phyloP scores from a whole-genome alignment of 306 rosid genomes.

The Acacia crassicarpa region DNA sequence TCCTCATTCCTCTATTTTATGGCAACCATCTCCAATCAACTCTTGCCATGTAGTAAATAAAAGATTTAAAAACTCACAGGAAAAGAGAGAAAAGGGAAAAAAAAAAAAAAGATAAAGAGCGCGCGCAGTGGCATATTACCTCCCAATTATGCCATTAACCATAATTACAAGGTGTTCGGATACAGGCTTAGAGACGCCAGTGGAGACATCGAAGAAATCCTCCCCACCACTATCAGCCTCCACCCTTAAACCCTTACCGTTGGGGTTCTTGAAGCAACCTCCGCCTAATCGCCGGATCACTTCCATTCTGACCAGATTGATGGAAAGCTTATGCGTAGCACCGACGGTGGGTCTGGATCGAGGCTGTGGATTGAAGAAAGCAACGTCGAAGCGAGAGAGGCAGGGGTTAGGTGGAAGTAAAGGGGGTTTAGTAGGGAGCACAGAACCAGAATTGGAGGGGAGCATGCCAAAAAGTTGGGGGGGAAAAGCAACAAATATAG shows the following conservation, averaged over 20 bases:
- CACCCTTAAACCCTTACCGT: constrained; percentile 29
- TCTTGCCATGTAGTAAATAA: neutral
- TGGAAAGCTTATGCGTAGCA: constrained; percentile 23
- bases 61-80: neutral
- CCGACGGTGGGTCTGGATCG: constrained; percentile 12
- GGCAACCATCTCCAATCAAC: neutral
- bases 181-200: constrained; percentile 10
- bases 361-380: constrained; percentile 32
- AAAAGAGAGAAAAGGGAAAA: no score
- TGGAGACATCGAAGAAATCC: constrained; percentile 37
- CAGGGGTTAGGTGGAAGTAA: neutral
- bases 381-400: neutral
- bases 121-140: constrained; percentile 34
- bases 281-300: constrained; percentile 34
- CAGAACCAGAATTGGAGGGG: constrained; percentile 34
- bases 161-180: constrained; percentile 75
- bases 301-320: constrained; percentile 42
- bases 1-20: neutral
- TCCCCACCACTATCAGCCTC: constrained; percentile 47
- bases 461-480: constrained; percentile 31
- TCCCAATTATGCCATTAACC: constrained; percentile 89
- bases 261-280: constrained; percentile 37
- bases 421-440: constrained; percentile 31
- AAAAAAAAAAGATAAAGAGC: neutral
- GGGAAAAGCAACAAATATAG: neutral